phyloP scores from a whole-genome alignment of 148 eudicot genomes.

The Cornus florida region DNA sequence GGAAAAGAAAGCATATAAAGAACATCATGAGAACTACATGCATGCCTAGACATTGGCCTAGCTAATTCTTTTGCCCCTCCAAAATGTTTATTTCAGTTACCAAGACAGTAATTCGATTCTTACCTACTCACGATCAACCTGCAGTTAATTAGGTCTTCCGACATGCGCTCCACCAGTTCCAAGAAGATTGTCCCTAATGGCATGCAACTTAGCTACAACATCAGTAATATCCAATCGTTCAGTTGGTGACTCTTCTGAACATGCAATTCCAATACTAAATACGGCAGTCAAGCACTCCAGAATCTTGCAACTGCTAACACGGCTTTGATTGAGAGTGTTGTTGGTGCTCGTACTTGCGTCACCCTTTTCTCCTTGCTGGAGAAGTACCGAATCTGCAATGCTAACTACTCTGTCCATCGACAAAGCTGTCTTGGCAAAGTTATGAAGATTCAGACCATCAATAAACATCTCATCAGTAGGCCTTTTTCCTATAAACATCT shows the following conservation, averaged over 20 bases:
- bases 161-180: not conserved
- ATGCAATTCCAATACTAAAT: not conserved
- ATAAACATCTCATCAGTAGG: slow-evolving; percentile 3
- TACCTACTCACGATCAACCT: not conserved
- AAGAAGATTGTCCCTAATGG: not conserved
- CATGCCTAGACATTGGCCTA: too few species aligned
- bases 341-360: too few species aligned
- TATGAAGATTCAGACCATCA: slow-evolving; percentile 5
- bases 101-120: not conserved
- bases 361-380: not conserved
- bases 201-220: slow-evolving; percentile 5
- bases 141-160: not conserved
- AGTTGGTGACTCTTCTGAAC: slow-evolving; percentile 1
- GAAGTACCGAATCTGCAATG: slow-evolving; percentile 5
- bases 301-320: not conserved
- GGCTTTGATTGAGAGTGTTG: too few species aligned
- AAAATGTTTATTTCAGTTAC: too few species aligned
- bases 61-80: too few species aligned
- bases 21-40: too few species aligned
- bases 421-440: slow-evolving; percentile 6
- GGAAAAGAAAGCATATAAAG: too few species aligned
- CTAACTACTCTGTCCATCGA: slow-evolving; percentile 2
- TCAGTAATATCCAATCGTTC: not conserved
- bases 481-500: slow-evolving; percentile 15
- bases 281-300: not conserved